phyloP scores from a whole-genome alignment of 176 grass and related monocot species.

The Carex pumila region DNA sequence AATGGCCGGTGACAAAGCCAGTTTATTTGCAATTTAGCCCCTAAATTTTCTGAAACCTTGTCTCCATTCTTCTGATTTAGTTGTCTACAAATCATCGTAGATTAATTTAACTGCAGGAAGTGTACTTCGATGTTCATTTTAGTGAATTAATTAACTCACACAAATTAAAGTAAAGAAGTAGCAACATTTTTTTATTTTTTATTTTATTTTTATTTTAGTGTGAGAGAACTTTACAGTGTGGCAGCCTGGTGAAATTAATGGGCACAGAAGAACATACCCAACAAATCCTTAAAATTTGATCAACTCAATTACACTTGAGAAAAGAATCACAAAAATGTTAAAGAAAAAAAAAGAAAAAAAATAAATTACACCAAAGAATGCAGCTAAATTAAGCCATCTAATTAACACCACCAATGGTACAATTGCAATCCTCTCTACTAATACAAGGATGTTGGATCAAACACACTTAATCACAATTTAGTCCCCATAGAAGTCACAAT shows the following conservation, averaged over 20 bases:
- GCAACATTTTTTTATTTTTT: neutral
- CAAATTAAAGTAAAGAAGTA: neutral
- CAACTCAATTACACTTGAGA: constrained; percentile 29
- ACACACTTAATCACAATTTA: constrained; percentile 19
- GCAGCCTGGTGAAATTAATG: neutral
- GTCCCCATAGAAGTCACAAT: neutral
- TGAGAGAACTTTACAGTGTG: neutral
- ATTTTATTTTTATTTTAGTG: no score
- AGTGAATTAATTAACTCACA: neutral
- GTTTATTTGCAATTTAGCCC: neutral
- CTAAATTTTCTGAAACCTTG: neutral
- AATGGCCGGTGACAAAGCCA: neutral
- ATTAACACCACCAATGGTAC: neutral
- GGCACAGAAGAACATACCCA: constrained; percentile 13
- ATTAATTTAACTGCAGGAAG: neutral
- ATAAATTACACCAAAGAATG: constrained; percentile 29
- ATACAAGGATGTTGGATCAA: constrained; percentile 18
- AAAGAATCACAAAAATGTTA: constrained; percentile 25
- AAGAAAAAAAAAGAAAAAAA: constrained; percentile 2
- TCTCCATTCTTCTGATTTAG: neutral
- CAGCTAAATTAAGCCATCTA: constrained; percentile 11
- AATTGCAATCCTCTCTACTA: constrained; percentile 12
- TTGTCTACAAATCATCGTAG: neutral
- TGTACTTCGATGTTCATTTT: no score
- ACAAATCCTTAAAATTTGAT: constrained; percentile 18